Conservation (phyloP, 805 yeast species). For the Pichia rugopelliculosa region DNA sequence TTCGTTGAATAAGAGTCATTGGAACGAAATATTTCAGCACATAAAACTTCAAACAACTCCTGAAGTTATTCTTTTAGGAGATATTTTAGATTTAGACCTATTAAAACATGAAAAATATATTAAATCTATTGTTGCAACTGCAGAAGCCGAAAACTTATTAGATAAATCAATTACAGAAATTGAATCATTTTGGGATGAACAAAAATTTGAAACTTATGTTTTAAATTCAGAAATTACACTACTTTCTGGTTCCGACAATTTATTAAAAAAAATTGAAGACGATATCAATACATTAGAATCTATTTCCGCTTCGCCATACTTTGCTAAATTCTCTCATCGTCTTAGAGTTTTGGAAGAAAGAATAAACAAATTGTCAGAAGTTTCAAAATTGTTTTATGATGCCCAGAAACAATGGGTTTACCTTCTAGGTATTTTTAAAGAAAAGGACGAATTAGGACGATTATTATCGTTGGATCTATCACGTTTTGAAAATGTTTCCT, state of each 20-base stretch:
- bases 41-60: conserved; percentile 15
- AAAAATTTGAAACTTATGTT: conserved; percentile 45
- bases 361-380: conserved; percentile 40
- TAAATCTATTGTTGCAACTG: conserved; percentile 46
- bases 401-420: conserved; percentile 88
- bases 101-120: conserved; percentile 37
- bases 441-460: conserved; percentile 48
- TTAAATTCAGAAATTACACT: conserved; percentile 46
- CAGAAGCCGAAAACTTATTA: conserved; percentile 64
- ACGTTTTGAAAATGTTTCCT: conserved; percentile 54
- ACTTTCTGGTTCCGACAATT: conserved; percentile 58
- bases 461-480: conserved; percentile 64
- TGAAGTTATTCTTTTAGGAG: conserved; percentile 39
- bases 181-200: conserved; percentile 46
- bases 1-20: conserved; percentile 57
- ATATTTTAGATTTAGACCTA: conserved; percentile 55
- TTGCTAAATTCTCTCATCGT: conserved; percentile 50
- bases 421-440: conserved; percentile 67
- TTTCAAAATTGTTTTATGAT: conserved; percentile 71
- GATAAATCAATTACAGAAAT: conserved; percentile 50
- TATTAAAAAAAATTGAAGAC: conserved; percentile 52
- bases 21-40: conserved; percentile 42
- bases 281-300: conserved; percentile 57
- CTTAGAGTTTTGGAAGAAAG: conserved; percentile 47
- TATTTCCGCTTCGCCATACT: conserved; percentile 65